phyloP scores from a whole-genome alignment of 139 green algal species.

The Chlamydomonas incerta region DNA sequence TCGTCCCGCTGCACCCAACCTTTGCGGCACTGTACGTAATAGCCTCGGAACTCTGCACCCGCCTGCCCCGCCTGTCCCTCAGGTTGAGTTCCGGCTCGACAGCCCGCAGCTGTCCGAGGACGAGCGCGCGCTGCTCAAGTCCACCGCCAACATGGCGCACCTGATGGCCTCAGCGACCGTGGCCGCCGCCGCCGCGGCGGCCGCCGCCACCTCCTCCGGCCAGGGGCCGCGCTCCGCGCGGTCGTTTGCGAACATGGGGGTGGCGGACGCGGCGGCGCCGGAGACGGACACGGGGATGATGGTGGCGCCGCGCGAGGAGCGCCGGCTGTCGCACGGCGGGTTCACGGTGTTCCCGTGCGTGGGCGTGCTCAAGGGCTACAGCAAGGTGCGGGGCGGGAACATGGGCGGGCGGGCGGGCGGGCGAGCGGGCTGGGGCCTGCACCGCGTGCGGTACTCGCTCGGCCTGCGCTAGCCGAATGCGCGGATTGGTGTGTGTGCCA shows the following conservation, averaged over 20 bases:
- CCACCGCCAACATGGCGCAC: not conserved
- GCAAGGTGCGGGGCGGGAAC: not conserved
- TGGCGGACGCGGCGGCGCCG: not conserved
- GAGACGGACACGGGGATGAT: not conserved
- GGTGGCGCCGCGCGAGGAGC: slow-evolving; percentile 29
- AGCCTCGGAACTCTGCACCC: too few species aligned
- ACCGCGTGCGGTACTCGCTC: too few species aligned
- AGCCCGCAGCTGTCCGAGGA: slow-evolving; percentile 25
- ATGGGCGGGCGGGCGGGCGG: too few species aligned
- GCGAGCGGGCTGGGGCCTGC: too few species aligned
- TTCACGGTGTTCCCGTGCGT: slow-evolving; percentile 47
- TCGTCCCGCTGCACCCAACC: too few species aligned
- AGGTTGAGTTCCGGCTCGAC: slow-evolving; percentile 40
- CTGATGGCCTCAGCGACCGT: slow-evolving; percentile 13
- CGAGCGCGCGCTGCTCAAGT: slow-evolving; percentile 20
- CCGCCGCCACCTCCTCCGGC: not conserved
- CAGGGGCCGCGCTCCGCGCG: not conserved
- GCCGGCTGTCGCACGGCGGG: slow-evolving; percentile 32
- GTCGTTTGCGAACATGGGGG: slow-evolving; percentile 15
- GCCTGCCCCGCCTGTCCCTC: too few species aligned
- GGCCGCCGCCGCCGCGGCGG: slow-evolving; percentile 31
- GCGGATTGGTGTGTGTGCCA: too few species aligned
- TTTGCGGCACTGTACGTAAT: too few species aligned
- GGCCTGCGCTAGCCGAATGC: too few species aligned
- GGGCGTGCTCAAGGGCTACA: slow-evolving; percentile 56